Evolutionary conservation across 495 filamentous ascomycete species (phyloP).

Genomic region (Stereocaulon alpinum): DNA sequence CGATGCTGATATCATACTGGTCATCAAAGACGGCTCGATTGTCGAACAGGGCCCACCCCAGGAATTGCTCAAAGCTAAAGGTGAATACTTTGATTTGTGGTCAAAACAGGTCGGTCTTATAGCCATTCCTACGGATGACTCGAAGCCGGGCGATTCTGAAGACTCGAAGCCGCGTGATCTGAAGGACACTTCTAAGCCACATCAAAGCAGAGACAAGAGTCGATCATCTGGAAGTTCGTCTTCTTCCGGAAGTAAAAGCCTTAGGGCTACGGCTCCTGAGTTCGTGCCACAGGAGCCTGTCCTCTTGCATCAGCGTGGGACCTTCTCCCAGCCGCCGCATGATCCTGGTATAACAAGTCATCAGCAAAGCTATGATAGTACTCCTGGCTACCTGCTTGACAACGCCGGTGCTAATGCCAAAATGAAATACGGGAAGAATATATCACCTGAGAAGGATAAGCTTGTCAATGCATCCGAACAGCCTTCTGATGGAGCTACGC

Average conservation of each 20-base stretch:
- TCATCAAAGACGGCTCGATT: slow-evolving; percentile 28
- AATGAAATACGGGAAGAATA: too few relatives aligned
- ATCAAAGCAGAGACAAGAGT: not conserved
- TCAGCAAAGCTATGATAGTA: not conserved
- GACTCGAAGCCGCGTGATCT: not conserved
- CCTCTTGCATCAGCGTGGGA: not conserved
- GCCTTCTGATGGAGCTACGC: too few relatives aligned
- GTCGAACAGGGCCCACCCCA: slow-evolving; percentile 25
- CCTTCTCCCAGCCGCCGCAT: not conserved
- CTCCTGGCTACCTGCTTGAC: not conserved
- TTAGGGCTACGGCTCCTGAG: slow-evolving; percentile 11
- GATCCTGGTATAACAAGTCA: not conserved
- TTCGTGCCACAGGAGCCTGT: not conserved
- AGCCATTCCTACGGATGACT: not conserved
- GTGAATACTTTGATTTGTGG: slow-evolving; percentile 32
- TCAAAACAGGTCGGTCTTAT: slow-evolving; percentile 23
- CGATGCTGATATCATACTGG: slow-evolving; percentile 33
- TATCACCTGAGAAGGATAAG: too few relatives aligned
- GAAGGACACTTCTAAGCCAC: not conserved
- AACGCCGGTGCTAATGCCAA: not conserved
- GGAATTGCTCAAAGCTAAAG: slow-evolving; percentile 29
- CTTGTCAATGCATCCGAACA: too few relatives aligned
- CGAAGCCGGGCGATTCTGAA: not conserved
- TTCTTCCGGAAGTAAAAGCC: slow-evolving; percentile 1
- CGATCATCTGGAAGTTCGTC: not conserved